These are phyloP conservation scores for Pharnaceum exiguum DNA, from an alignment of 148 eudicot genomes.

Conservation along the genomic window DNA sequence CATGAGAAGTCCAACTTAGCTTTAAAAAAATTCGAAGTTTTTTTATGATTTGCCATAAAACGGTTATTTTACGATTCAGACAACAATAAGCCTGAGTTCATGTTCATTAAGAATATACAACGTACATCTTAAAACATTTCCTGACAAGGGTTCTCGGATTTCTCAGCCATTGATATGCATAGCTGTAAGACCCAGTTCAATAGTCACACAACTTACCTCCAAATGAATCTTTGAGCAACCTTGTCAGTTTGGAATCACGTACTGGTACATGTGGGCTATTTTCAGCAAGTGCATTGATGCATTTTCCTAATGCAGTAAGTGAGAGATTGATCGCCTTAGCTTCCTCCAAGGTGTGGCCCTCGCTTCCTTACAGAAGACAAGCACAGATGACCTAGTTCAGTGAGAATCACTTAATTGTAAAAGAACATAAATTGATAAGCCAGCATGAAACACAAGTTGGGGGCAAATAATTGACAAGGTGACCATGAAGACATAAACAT, in stretches of 20 bases:
- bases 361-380: conserved; percentile 66
- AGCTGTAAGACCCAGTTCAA: not conserved
- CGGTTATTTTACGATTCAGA: too few relatives aligned
- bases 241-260: conserved; percentile 97
- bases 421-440: not conserved
- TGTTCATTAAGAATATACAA: too few relatives aligned
- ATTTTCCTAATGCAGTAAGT: conserved; percentile 94
- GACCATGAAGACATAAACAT: not conserved
- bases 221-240: conserved; percentile 97
- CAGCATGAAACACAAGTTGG: not conserved
- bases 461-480: not conserved
- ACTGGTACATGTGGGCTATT: conserved; percentile 97
- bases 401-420: conserved; percentile 5
- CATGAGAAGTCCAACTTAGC: too few relatives aligned
- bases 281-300: conserved; percentile 99
- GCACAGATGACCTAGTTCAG: not conserved
- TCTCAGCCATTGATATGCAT: not conserved
- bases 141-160: too few relatives aligned
- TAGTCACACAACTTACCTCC: conserved; percentile 59
- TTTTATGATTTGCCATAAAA: too few relatives aligned
- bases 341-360: conserved; percentile 95
- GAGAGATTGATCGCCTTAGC: conserved; percentile 98
- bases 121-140: too few relatives aligned
- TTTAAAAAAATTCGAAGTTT: too few relatives aligned
- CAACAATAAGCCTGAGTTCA: too few relatives aligned